Conservation (phyloP, 176 grass and related monocot species). For the Eragrostis curvula region DNA sequence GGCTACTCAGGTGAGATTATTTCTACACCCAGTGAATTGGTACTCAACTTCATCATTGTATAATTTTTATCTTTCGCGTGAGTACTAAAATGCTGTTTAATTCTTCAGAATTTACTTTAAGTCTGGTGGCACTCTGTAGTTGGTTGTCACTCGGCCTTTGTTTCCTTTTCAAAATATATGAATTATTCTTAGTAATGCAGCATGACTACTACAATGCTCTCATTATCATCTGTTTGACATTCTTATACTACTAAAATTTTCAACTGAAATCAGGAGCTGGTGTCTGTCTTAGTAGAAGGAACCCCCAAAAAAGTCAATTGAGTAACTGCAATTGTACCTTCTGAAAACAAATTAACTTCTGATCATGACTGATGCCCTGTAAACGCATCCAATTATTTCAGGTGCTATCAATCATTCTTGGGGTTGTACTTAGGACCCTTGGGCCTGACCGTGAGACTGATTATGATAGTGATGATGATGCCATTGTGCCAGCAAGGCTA, state of each 20-base stretch:
- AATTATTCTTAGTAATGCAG: background rate
- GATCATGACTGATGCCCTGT: background rate
- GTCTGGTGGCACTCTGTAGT: background rate
- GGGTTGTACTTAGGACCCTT: constrained; percentile 72
- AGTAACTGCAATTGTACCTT: background rate
- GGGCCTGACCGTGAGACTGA: constrained; percentile 70
- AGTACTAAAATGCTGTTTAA: background rate
- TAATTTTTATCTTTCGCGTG: background rate
- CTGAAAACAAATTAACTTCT: background rate
- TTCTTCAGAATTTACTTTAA: background rate
- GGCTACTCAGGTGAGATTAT: constrained; percentile 69
- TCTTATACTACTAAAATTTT: background rate
- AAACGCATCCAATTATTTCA: constrained; percentile 26
- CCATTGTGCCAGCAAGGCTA: constrained; percentile 56
- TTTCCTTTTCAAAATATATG: too few species aligned
- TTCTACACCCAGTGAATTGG: background rate
- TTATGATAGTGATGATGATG: constrained; percentile 87
- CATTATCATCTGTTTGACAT: background rate
- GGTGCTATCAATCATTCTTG: constrained; percentile 72
- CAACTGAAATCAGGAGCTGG: background rate
- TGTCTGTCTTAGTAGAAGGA: background rate
- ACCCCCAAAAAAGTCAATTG: too few species aligned
- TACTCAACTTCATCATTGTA: background rate
- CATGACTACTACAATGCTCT: background rate
- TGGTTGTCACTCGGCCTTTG: background rate